These are phyloP conservation scores for Leccinum solheimii DNA, from an alignment of 1,284 basidiomycete genomes.

Conservation along the genomic window DNA sequence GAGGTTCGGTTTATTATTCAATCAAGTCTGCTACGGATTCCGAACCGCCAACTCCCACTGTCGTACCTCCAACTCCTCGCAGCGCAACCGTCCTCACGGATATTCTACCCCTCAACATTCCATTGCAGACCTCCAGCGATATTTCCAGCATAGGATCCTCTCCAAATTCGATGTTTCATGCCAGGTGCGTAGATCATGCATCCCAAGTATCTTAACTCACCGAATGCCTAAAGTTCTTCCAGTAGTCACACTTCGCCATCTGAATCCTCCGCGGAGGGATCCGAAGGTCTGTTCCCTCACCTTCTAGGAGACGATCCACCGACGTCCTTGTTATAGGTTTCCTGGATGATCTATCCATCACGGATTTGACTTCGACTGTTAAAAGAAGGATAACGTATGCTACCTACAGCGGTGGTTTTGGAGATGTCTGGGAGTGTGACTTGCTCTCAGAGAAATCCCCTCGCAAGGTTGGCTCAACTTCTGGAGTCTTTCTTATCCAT, in stretches of 20 bases:
- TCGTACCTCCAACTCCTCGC: conserved; percentile 15
- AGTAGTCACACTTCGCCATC: conserved; percentile 21
- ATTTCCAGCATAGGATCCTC: conserved; percentile 9
- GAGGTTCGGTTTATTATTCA: conserved; percentile 4
- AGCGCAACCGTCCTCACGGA: neutral
- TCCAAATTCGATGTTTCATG: conserved; percentile 9
- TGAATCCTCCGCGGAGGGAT: conserved; percentile 9
- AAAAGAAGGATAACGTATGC: conserved; percentile 17
- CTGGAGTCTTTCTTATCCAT: neutral
- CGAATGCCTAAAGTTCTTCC: conserved; percentile 8
- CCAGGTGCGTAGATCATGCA: conserved; percentile 11
- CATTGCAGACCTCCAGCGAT: conserved; percentile 9
- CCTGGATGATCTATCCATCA: conserved; percentile 15
- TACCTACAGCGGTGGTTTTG: conserved; percentile 16
- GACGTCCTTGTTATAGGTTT: conserved; percentile 11
- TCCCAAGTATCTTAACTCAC: conserved; percentile 7
- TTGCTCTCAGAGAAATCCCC: conserved; percentile 8
- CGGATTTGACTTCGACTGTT: conserved; percentile 5
- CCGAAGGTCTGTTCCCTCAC: conserved; percentile 14
- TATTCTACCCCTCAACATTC: neutral
- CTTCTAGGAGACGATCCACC: neutral
- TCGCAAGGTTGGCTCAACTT: conserved; percentile 9
- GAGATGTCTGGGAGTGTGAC: conserved; percentile 32
- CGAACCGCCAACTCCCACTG: conserved; percentile 7
- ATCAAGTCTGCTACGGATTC: conserved; percentile 14